Percentiles rank a stretch among this genome's conserved stretches.
These are phyloP conservation scores for Backusella sp. DNA, from an alignment of 192 early-diverging fungal species.

Conservation along the genomic window DNA sequence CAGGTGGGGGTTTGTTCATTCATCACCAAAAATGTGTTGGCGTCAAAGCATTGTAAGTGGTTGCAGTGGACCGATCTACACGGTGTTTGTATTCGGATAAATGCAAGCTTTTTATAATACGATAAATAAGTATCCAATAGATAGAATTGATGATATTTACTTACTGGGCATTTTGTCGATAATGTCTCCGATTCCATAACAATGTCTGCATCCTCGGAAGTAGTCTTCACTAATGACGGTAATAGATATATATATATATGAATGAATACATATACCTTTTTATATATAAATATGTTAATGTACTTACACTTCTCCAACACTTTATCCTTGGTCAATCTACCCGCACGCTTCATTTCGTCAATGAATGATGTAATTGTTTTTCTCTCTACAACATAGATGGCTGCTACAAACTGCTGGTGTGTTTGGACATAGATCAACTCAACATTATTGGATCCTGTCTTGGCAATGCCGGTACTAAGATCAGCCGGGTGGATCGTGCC, in stretches of 20 bases:
- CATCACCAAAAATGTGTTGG: slow-evolving; percentile 66
- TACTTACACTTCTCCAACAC: slow-evolving; percentile 45
- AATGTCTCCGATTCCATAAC: slow-evolving; percentile 61
- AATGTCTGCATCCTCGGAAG: slow-evolving; percentile 62
- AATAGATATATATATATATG: neutral
- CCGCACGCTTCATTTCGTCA: slow-evolving; percentile 36
- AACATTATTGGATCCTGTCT: neutral
- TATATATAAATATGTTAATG: neutral
- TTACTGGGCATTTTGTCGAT: slow-evolving; percentile 73
- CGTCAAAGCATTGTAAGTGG: slow-evolving; percentile 86
- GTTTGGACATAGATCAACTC: neutral
- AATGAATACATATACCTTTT: neutral
- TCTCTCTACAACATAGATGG: slow-evolving; percentile 43
- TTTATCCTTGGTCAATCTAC: slow-evolving; percentile 43
- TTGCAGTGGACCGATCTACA: slow-evolving; percentile 60
- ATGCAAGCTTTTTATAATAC: slow-evolving; percentile 44
- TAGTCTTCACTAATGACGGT: slow-evolving; percentile 32
- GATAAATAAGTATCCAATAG: neutral
- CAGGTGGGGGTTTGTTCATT: slow-evolving; percentile 66
- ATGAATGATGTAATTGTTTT: slow-evolving; percentile 40
- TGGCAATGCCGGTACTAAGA: slow-evolving; percentile 41
- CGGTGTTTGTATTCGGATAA: slow-evolving; percentile 64
- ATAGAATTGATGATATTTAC: slow-evolving; percentile 11
- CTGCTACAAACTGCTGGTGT: slow-evolving; percentile 42
- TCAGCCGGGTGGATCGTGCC: slow-evolving; percentile 60